phyloP scores from a whole-genome alignment of 306 rosid species.

The Mimosa pudica region DNA sequence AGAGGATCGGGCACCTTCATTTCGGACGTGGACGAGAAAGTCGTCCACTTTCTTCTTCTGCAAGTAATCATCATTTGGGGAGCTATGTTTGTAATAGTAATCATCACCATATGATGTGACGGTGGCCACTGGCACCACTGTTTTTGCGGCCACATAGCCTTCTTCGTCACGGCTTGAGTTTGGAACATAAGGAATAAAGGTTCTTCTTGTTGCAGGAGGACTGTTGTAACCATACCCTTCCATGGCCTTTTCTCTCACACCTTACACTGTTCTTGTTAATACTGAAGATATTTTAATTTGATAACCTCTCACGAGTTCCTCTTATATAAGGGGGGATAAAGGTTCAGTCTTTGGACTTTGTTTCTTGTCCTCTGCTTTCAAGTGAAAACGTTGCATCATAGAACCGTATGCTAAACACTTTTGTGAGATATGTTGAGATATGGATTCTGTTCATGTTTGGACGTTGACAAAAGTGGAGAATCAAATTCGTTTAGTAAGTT shows the following conservation, averaged over 20 bases:
- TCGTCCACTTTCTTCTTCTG: constrained; percentile 26
- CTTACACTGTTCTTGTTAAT: not conserved
- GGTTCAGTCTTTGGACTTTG: not conserved
- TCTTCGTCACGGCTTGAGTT: constrained; percentile 10
- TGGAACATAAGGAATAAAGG: constrained; percentile 37
- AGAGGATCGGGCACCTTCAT: constrained; percentile 39
- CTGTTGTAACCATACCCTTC: constrained; percentile 34
- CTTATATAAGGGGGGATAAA: constrained; percentile 35
- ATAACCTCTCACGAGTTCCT: constrained; percentile 13
- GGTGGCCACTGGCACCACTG: constrained; percentile 25
- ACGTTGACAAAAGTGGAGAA: constrained; percentile 25
- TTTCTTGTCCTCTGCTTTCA: constrained; percentile 13
- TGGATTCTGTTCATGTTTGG: constrained; percentile 34
- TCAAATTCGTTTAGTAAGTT: constrained; percentile 31
- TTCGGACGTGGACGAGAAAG: constrained; percentile 35
- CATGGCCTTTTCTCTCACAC: constrained; percentile 39
- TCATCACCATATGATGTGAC: constrained; percentile 27
- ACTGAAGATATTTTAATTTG: not conserved
- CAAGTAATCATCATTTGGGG: constrained; percentile 16
- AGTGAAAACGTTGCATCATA: constrained; percentile 15
- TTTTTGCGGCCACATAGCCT: constrained; percentile 31
- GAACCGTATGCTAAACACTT: constrained; percentile 38
- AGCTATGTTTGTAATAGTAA: not conserved
- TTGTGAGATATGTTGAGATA: constrained; percentile 6
- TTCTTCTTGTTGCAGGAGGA: constrained; percentile 17